Evolutionary conservation across 2,329 filamentous ascomycete species (phyloP).

Genomic region (Verticillium isaacii): DNA sequence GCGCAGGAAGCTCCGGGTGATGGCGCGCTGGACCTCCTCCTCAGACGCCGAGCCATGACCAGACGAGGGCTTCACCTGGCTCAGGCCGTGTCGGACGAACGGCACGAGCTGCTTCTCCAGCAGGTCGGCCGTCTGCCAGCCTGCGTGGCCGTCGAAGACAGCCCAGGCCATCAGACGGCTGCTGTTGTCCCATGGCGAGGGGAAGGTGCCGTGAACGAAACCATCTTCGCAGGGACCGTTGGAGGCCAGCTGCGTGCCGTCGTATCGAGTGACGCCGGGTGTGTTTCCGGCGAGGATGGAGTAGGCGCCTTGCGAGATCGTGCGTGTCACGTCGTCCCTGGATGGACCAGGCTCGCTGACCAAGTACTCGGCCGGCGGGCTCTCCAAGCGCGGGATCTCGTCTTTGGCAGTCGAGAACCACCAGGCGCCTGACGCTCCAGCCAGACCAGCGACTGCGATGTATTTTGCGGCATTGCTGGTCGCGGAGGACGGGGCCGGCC

Average conservation of each 20-base stretch:
- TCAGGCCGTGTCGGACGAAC: constrained; percentile 16
- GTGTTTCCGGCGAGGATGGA: background rate
- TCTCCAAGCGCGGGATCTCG: background rate
- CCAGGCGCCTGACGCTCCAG: background rate
- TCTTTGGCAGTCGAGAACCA: background rate
- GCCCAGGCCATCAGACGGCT: constrained; percentile 26
- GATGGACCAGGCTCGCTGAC: background rate
- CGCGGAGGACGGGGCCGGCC: background rate
- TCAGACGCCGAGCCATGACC: background rate
- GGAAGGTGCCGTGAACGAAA: constrained; percentile 24
- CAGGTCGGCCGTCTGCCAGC: constrained; percentile 27
- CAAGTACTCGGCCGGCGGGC: background rate
- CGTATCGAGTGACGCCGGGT: constrained; percentile 19
- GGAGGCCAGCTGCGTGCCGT: constrained; percentile 25
- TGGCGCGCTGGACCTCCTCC: constrained; percentile 39
- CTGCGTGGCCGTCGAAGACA: constrained; percentile 29
- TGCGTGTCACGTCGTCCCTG: background rate
- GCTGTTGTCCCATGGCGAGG: constrained; percentile 9
- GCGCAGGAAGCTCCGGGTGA: constrained; percentile 52
- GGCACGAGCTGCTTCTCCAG: constrained; percentile 23
- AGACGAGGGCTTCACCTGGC: background rate
- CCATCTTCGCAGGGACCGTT: constrained; percentile 27
- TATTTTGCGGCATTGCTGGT: background rate
- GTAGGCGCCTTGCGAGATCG: background rate
- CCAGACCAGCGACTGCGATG: background rate